These are phyloP conservation scores for Fusarium annulatum DNA, from an alignment of 2,329 filamentous ascomycete species.

Conservation along the genomic window DNA sequence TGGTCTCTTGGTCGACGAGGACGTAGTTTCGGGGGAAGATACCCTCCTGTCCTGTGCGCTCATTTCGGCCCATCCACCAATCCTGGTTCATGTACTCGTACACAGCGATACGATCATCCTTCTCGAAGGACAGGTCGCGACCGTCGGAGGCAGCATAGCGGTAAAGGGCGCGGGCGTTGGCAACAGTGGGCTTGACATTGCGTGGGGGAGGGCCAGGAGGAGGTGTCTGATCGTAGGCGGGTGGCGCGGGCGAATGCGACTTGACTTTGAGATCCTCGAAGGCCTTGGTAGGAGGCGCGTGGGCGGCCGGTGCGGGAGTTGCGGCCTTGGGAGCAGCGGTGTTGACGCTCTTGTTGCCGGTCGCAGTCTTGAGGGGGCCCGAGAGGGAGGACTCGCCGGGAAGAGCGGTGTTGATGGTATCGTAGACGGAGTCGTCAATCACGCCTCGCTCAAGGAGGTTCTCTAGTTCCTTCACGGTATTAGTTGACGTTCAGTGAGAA, in stretches of 20 bases:
- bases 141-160: constrained; percentile 81
- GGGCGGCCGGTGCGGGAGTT: constrained; percentile 47
- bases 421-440: constrained; percentile 80
- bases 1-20: constrained; percentile 72
- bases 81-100: constrained; percentile 95
- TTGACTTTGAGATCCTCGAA: constrained; percentile 57
- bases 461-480: constrained; percentile 79
- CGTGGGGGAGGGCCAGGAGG: constrained; percentile 56
- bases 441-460: constrained; percentile 85
- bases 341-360: constrained; percentile 47
- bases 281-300: constrained; percentile 50
- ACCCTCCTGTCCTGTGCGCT: constrained; percentile 84
- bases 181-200: constrained; percentile 68
- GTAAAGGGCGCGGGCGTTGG: constrained; percentile 84
- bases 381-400: constrained; percentile 75
- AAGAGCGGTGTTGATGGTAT: constrained; percentile 78
- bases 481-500: not conserved
- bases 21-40: constrained; percentile 97
- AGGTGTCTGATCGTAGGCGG: constrained; percentile 63
- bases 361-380: constrained; percentile 57
- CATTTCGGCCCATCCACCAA: constrained; percentile 94
- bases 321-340: constrained; percentile 46
- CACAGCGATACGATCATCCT: constrained; percentile 83
- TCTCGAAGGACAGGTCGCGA: constrained; percentile 83
- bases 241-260: constrained; percentile 55